phyloP scores from a whole-genome alignment of 148 eudicot species.

The Arbutus unedo region DNA sequence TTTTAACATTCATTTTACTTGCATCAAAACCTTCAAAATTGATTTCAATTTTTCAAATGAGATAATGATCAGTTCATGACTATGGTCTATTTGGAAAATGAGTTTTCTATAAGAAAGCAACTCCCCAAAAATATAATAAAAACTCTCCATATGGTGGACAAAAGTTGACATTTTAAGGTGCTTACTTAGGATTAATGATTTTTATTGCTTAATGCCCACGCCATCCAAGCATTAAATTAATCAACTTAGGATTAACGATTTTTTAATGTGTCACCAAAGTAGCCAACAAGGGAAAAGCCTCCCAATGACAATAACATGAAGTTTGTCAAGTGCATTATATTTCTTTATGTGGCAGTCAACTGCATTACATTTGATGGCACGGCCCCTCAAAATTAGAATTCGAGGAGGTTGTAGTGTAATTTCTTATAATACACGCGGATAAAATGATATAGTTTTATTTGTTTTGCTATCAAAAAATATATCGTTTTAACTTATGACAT shows the following conservation, averaged over 20 bases:
- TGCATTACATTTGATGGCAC: neutral
- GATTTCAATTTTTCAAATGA: neutral
- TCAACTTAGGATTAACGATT: neutral
- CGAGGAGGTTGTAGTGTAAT: no score
- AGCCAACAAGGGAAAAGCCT: conserved; percentile 8
- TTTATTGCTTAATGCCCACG: no score
- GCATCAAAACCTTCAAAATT: neutral
- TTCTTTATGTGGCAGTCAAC: no score
- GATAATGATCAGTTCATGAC: neutral
- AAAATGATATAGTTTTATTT: no score
- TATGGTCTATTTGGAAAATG: neutral
- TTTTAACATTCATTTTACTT: neutral
- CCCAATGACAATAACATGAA: neutral
- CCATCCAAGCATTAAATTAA: neutral
- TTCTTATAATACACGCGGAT: no score
- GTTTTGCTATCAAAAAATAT: no score
- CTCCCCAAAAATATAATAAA: neutral
- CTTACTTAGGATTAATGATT: neutral
- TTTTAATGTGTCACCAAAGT: neutral
- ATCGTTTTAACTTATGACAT: no score
- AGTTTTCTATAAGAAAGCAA: conserved; percentile 3
- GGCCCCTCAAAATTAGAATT: neutral
- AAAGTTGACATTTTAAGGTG: neutral
- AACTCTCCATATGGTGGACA: neutral
- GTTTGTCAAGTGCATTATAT: neutral